These are phyloP conservation scores for Thraustochytrium striatum DNA, from an alignment of 352 stramenopile species.

Conservation along the genomic window DNA sequence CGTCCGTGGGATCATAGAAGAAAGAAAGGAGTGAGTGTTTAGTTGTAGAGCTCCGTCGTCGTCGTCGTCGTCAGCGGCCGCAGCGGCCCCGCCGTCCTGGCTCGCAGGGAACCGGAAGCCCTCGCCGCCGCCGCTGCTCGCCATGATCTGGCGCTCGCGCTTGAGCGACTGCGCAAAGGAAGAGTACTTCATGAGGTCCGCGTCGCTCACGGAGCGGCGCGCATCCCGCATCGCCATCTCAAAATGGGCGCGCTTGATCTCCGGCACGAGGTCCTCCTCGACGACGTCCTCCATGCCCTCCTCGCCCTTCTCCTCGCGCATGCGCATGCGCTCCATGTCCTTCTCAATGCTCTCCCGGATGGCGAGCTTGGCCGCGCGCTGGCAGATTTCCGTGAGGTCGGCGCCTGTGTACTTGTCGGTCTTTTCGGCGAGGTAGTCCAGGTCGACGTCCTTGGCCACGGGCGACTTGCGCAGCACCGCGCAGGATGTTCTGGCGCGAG, in stretches of 20 bases:
- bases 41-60: constrained; percentile 97
- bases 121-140: constrained; percentile 59
- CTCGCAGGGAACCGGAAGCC: constrained; percentile 59
- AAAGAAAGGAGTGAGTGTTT: constrained; percentile 52
- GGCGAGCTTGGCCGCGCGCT: constrained; percentile 95
- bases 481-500: constrained; percentile 89
- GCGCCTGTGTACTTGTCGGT: constrained; percentile 99
- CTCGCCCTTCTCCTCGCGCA: constrained; percentile 80
- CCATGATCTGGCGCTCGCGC: constrained; percentile 73
- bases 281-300: constrained; percentile 79
- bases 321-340: constrained; percentile 93
- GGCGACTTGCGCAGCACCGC: constrained; percentile 94
- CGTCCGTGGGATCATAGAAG: too few relatives aligned
- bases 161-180: constrained; percentile 86
- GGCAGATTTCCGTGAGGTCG: constrained; percentile 99
- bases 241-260: constrained; percentile 89
- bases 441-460: constrained; percentile 94
- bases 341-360: constrained; percentile 98
- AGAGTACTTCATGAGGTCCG: constrained; percentile 90
- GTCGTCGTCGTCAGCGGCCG: constrained; percentile 94
- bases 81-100: constrained; percentile 66
- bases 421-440: constrained; percentile 88
- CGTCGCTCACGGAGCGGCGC: constrained; percentile 93
- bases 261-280: constrained; percentile 85
- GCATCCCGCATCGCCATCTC: constrained; percentile 94